Conservation (phyloP, 2,329 filamentous ascomycete genomes). For the Trichophyton rubrum region DNA sequence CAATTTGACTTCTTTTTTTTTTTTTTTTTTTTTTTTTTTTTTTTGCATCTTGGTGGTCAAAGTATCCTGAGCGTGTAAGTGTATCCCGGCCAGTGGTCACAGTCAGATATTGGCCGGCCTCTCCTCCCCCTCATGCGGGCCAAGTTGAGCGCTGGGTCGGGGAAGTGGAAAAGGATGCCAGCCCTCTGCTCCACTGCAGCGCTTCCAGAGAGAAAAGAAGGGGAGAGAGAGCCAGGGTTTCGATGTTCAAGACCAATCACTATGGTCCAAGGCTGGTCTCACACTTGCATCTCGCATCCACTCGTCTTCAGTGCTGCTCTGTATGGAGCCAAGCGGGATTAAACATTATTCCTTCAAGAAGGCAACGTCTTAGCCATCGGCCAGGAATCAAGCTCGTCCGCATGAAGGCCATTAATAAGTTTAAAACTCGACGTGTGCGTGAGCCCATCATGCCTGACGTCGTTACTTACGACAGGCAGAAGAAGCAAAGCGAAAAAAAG, state of each 20-base stretch:
- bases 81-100: neutral
- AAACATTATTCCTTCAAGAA: neutral
- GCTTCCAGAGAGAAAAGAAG: neutral
- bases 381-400: neutral
- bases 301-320: neutral
- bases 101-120: neutral
- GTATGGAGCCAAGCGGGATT: neutral
- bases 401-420: neutral
- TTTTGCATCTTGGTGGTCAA: neutral
- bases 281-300: slow-evolving; percentile 1
- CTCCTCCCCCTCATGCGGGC: neutral
- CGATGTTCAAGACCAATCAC: slow-evolving; percentile 1
- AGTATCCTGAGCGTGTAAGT: neutral
- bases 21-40: neutral
- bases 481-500: neutral
- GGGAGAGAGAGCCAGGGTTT: neutral
- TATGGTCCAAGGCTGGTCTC: slow-evolving; percentile 5
- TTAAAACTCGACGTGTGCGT: slow-evolving; percentile 1
- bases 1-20: neutral
- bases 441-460: neutral
- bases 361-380: neutral
- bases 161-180: slow-evolving; percentile 2
- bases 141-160: neutral
- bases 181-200: neutral
- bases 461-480: neutral